Percentiles rank a stretch among this genome's conserved stretches.
These are phyloP conservation scores for Ophiostoma sp. DNA, from an alignment of 2,329 filamentous ascomycete genomes.

Conservation along the genomic window DNA sequence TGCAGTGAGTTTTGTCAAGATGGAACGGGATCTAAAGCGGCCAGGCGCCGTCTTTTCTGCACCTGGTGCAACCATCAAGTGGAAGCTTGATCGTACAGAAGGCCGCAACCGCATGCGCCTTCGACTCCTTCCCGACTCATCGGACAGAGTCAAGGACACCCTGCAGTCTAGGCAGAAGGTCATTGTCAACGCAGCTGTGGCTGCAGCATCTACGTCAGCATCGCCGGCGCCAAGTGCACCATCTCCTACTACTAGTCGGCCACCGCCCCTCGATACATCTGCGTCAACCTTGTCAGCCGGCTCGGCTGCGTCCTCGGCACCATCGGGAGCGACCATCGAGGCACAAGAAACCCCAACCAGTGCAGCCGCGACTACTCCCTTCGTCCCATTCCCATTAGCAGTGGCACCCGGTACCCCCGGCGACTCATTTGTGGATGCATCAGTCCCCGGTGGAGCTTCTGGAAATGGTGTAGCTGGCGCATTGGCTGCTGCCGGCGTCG, in stretches of 20 bases:
- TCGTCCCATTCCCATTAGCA: neutral
- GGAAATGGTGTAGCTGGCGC: neutral
- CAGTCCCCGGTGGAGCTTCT: neutral
- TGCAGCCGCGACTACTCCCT: neutral
- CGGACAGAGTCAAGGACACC: slow-evolving; percentile 55
- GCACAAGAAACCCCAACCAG: neutral
- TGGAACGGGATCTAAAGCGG: slow-evolving; percentile 71
- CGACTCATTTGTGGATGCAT: neutral
- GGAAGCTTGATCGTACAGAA: slow-evolving; percentile 93
- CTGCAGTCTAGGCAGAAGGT: slow-evolving; percentile 69
- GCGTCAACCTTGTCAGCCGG: neutral
- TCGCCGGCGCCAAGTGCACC: neutral
- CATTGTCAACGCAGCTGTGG: slow-evolving; percentile 22
- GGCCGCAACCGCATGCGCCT: slow-evolving; percentile 92
- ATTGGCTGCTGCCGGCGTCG: neutral
- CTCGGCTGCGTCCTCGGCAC: neutral
- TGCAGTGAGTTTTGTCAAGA: slow-evolving; percentile 66
- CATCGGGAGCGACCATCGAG: neutral
- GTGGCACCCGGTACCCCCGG: neutral
- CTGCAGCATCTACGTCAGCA: slow-evolving; percentile 11
- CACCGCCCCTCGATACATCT: slow-evolving; percentile 6
- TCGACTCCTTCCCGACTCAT: slow-evolving; percentile 73
- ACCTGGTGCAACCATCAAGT: slow-evolving; percentile 51
- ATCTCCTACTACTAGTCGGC: neutral
- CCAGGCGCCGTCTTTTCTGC: slow-evolving; percentile 77